Percentiles rank a stretch among this genome's conserved stretches.
Evolutionary conservation across 2,329 filamentous ascomycete genomes (phyloP).

Genomic region (Penicillium sp.): DNA sequence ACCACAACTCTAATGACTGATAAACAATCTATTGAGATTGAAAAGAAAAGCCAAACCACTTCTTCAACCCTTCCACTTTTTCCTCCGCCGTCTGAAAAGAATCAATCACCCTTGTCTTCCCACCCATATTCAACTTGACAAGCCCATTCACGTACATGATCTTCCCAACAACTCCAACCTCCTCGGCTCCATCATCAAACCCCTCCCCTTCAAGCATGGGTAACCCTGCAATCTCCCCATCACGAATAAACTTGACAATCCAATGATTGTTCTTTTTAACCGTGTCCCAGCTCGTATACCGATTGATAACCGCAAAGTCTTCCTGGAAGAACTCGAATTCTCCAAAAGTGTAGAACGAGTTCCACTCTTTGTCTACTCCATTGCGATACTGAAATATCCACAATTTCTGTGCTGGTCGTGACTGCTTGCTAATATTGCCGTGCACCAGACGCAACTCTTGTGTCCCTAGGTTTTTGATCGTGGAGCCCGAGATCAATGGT

Average conservation of each 20-base stretch:
- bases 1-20: no score
- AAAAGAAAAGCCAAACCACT: slow-evolving; percentile 24
- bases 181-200: slow-evolving; percentile 1
- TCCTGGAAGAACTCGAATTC: slow-evolving; percentile 41
- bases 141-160: slow-evolving; percentile 29
- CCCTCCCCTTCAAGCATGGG: slow-evolving; percentile 9
- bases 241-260: slow-evolving; percentile 40
- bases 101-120: slow-evolving; percentile 41
- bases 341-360: slow-evolving; percentile 44
- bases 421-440: slow-evolving; percentile 49
- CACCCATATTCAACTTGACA: slow-evolving; percentile 45
- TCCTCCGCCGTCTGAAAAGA: slow-evolving; percentile 45
- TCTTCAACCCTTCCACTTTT: slow-evolving; percentile 43
- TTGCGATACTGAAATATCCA: slow-evolving; percentile 56
- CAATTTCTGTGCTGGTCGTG: slow-evolving; percentile 42
- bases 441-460: slow-evolving; percentile 56
- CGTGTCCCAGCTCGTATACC: slow-evolving; percentile 33
- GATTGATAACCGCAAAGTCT: slow-evolving; percentile 44
- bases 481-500: slow-evolving; percentile 45
- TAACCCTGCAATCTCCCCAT: slow-evolving; percentile 15
- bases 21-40: not conserved
- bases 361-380: slow-evolving; percentile 36
- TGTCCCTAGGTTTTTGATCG: slow-evolving; percentile 52
- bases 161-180: slow-evolving; percentile 28
- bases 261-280: slow-evolving; percentile 34